Conservation (phyloP, 805 yeast species). For the Wickerhamomyces bovis region DNA sequence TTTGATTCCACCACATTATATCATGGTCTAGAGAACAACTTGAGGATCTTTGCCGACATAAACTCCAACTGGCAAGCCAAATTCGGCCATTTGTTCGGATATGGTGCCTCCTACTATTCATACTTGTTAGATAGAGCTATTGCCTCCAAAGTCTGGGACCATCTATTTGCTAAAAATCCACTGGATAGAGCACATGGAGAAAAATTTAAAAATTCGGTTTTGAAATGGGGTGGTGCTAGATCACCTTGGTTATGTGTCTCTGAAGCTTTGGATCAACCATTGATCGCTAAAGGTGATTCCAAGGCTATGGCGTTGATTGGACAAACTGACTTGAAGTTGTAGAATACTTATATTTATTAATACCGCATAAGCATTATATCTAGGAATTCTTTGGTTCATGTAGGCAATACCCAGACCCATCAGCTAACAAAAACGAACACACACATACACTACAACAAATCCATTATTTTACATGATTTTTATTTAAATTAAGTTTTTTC, state of each 20-base stretch:
- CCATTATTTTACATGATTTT: constrained; percentile 2
- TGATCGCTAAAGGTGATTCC: constrained; percentile 58
- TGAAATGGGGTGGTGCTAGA: constrained; percentile 90
- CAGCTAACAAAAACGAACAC: no score
- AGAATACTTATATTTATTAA: neutral
- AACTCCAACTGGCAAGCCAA: constrained; percentile 88
- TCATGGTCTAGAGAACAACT: constrained; percentile 54
- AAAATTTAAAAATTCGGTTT: constrained; percentile 58
- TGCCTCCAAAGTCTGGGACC: constrained; percentile 79
- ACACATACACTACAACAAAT: neutral
- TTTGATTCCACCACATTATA: constrained; percentile 59
- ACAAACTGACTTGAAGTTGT: constrained; percentile 17
- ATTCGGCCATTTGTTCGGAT: constrained; percentile 88
- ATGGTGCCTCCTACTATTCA: constrained; percentile 92
- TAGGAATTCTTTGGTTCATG: no score
- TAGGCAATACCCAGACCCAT: no score
- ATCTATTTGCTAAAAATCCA: constrained; percentile 66
- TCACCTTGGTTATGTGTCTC: constrained; percentile 88
- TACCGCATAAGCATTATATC: neutral
- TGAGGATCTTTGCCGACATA: constrained; percentile 60
- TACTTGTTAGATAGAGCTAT: constrained; percentile 89
- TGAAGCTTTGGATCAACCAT: constrained; percentile 63
- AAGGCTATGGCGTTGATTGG: constrained; percentile 61
- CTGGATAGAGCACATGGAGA: constrained; percentile 69
- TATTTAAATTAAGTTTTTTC: constrained; percentile 2